Base-by-base conservation (phyloP, 805 yeast genomes). In the Kregervanrija pseudodelftensis region DNA sequence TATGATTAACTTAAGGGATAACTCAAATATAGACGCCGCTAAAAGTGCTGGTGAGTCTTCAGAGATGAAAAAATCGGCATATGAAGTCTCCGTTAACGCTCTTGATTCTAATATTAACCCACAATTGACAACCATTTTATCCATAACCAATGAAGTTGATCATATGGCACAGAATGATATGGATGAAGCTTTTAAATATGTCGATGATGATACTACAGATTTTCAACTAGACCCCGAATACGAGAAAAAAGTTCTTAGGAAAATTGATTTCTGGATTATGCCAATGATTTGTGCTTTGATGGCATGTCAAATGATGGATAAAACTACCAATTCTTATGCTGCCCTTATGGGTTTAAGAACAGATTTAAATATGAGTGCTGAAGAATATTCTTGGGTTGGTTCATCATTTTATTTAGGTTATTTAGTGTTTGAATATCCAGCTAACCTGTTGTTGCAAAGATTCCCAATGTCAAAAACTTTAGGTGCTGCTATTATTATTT, bases 401-500 rank as follows among this genome's bases (percentile, higher is more conserved):
- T 22, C 40, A 50, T 30, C 54, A 64, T 61, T 62, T 42, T 60
- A 58, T 40, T 40, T 72, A 32, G 76, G 74, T 1, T 69, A 72
- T 46, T 47, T 72, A 39, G 64, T 60, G 17, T 64, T 65, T 46
- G 66, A 68, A 50, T 60, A 81, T 36, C 86, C 86, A 2, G 82
- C 80, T 59, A 60, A 80, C 42, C 55, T 62, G 37, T 36, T 72
- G 1, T 60, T 80, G 28, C 87, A 81, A 58, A 72, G 66, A 47
- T 73, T 78, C 45, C 82, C 82, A 1, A 68, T 82, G 49, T 72
- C 78, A 11, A 73, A 73, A 47, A 65, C 77, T 4, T 67, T 74
- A 2, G 66, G 77, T n/a, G 51, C 60, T 1, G 76, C 73, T 52
- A 67, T 82, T 38, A 48, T 80, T 3, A 33, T 74, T 0, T 83